Percentiles rank a stretch among this genome's conserved stretches.
Conservation (phyloP, 768 basidiomycete genomes). For the Rhizopogon vesiculosus region DNA sequence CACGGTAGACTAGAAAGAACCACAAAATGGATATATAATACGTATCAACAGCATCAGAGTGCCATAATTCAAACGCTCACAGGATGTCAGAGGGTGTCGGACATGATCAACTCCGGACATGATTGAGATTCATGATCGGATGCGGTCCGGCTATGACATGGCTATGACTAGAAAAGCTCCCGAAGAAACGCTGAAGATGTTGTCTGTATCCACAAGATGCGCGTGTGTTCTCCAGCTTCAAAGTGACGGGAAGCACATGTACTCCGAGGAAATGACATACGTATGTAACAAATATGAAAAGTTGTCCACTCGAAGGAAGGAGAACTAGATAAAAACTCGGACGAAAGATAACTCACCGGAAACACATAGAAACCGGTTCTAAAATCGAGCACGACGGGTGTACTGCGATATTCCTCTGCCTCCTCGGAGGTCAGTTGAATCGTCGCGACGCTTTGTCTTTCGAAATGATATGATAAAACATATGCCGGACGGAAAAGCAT, state of each 20-base stretch:
- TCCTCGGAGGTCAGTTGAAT: conserved; percentile 74
- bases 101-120: background rate
- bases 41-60: background rate
- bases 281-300: background rate
- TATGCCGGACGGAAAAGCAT: background rate
- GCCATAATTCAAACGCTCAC: background rate
- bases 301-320: background rate
- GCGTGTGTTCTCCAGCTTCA: background rate
- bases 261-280: background rate
- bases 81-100: background rate
- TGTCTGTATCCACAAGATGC: too few species aligned
- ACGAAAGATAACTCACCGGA: conserved; percentile 47
- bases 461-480: background rate
- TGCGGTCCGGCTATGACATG: background rate
- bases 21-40: background rate
- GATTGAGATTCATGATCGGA: too few species aligned
- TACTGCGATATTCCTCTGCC: conserved; percentile 50
- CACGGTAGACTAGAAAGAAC: background rate
- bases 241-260: background rate
- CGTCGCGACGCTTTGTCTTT: conserved; percentile 75
- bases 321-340: background rate
- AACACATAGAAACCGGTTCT: conserved; percentile 76
- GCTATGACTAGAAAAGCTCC: background rate
- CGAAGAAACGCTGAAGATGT: too few species aligned
- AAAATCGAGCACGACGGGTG: conserved; percentile 73